These are phyloP conservation scores for Didymella lethalis DNA, from an alignment of 2,329 filamentous ascomycete species.

Conservation along the genomic window DNA sequence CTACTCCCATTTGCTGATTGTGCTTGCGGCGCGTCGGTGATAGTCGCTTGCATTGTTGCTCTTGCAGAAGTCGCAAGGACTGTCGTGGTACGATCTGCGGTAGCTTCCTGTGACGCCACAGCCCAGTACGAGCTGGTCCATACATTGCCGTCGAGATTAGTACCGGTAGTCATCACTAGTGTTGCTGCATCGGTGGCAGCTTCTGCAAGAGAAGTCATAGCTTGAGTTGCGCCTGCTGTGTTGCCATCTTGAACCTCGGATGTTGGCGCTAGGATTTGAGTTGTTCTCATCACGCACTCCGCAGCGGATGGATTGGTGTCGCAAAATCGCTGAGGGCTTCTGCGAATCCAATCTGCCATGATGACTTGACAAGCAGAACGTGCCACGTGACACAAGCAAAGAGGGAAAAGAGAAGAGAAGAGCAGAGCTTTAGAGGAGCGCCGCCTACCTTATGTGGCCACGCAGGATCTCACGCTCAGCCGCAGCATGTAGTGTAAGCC, in stretches of 20 bases:
- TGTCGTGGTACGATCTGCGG: not conserved
- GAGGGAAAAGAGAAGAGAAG: constrained; percentile 5
- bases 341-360: not conserved
- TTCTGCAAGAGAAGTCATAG: no score
- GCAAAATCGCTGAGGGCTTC: constrained; percentile 3
- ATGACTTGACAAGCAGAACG: not conserved
- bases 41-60: not conserved
- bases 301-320: not conserved
- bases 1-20: not conserved
- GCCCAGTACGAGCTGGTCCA: no score
- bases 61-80: not conserved
- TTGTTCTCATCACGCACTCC: not conserved
- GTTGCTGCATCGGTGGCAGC: no score
- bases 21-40: not conserved
- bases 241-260: no score
- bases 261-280: no score
- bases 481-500: constrained; percentile 16
- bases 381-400: constrained; percentile 6
- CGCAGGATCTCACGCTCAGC: constrained; percentile 14
- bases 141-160: no score
- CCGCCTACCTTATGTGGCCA: constrained; percentile 7
- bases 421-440: not conserved
- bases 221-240: no score
- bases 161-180: no score
- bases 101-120: no score